These are phyloP conservation scores for Phytophthora tubulina DNA, from an alignment of 352 stramenopile species.

Conservation along the genomic window DNA sequence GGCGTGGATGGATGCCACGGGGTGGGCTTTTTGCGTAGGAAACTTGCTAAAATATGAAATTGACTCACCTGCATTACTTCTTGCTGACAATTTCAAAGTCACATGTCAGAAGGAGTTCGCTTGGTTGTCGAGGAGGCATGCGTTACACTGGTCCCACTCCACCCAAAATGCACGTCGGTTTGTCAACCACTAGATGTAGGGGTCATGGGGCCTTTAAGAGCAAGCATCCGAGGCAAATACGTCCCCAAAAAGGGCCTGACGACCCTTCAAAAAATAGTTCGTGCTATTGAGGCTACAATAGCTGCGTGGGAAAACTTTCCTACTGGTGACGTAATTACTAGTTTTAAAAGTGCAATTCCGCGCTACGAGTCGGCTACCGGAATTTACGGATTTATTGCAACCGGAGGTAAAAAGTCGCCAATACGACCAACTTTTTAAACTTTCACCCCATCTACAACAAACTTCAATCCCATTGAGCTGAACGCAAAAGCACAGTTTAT, in stretches of 20 bases:
- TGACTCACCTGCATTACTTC: constrained; percentile 22
- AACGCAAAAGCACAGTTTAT: too few relatives aligned
- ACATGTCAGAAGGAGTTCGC: constrained; percentile 30
- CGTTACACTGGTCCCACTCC: constrained; percentile 14
- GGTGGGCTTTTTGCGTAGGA: constrained; percentile 9
- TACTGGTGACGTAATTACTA: constrained; percentile 13
- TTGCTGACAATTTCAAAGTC: constrained; percentile 36
- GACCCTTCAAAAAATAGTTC: neutral
- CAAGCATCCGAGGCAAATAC: neutral
- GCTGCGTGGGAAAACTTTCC: constrained; percentile 1
- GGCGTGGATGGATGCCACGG: neutral
- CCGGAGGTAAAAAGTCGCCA: too few relatives aligned
- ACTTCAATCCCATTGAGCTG: too few relatives aligned
- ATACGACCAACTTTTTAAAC: too few relatives aligned
- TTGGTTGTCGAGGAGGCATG: constrained; percentile 21
- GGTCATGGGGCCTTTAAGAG: constrained; percentile 24
- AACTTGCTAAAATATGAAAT: constrained; percentile 24
- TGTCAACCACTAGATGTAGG: constrained; percentile 31
- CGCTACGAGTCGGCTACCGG: constrained; percentile 1
- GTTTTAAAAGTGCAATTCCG: constrained; percentile 15
- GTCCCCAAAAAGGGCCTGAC: constrained; percentile 1
- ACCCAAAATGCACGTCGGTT: constrained; percentile 21
- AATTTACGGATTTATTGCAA: too few relatives aligned
- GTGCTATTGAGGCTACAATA: constrained; percentile 16
- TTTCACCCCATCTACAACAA: too few relatives aligned